Evolutionary conservation across 2,329 filamentous ascomycete genomes (phyloP).

Genomic region (Aspergillus quadrilineatus): DNA sequence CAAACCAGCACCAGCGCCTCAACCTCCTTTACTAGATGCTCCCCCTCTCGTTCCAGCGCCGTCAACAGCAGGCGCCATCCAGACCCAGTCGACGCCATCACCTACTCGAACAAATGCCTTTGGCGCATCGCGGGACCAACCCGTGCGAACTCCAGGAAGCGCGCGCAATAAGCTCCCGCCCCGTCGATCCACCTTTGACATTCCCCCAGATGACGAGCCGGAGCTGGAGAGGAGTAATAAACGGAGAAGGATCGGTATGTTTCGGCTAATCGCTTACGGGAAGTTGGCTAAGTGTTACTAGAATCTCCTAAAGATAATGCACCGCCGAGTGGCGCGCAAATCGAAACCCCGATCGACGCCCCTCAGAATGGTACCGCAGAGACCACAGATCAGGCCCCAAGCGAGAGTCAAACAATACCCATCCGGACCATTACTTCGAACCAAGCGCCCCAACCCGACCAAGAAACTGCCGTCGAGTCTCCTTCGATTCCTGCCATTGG

Average conservation of each 20-base stretch:
- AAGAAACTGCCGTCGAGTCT: background rate
- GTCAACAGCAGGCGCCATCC: constrained; percentile 13
- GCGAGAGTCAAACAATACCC: background rate
- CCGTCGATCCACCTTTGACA: constrained; percentile 38
- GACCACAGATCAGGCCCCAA: background rate
- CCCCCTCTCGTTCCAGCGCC: constrained; percentile 18
- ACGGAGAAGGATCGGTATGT: constrained; percentile 35
- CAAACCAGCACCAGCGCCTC: constrained; percentile 19
- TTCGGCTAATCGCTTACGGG: background rate
- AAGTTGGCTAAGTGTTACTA: background rate
- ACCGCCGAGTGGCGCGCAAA: background rate
- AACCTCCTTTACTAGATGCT: constrained; percentile 20
- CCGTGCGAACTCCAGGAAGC: constrained; percentile 28
- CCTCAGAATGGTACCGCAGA: background rate
- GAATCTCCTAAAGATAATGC: background rate
- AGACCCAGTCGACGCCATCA: constrained; percentile 13
- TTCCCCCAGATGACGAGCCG: constrained; percentile 32
- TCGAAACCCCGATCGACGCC: background rate
- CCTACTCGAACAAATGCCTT: constrained; percentile 14
- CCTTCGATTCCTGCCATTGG: background rate
- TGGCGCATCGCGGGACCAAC: constrained; percentile 15
- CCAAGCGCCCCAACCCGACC: background rate
- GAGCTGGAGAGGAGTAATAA: constrained; percentile 32
- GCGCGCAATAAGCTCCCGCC: constrained; percentile 33
- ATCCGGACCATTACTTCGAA: background rate